phyloP scores from a whole-genome alignment of 1,284 basidiomycete genomes.

The Athelia psychrophila region DNA sequence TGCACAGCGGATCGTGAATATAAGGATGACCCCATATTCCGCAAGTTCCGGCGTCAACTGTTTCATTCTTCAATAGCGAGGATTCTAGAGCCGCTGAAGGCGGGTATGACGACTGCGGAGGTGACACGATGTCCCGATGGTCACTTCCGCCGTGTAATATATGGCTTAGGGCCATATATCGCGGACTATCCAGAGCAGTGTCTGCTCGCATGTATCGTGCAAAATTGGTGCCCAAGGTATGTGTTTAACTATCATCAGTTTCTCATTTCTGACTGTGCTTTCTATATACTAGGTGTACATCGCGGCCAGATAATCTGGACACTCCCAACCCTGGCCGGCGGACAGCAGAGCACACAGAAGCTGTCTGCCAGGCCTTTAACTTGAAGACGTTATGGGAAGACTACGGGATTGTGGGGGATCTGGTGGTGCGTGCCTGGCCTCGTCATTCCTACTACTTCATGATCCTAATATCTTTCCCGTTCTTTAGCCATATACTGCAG shows the following conservation, averaged over 20 bases:
- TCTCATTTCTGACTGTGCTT: neutral
- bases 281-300: constrained; percentile 19
- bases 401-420: constrained; percentile 24
- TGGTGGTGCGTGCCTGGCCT: constrained; percentile 20
- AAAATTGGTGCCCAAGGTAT: constrained; percentile 31
- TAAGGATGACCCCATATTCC: neutral
- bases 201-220: constrained; percentile 22
- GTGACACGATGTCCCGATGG: constrained; percentile 26
- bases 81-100: constrained; percentile 18
- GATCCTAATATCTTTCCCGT: no score
- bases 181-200: constrained; percentile 36
- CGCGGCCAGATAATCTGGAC: constrained; percentile 16
- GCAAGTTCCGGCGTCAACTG: constrained; percentile 15
- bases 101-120: constrained; percentile 22
- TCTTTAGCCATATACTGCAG: constrained; percentile 14
- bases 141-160: constrained; percentile 24
- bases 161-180: constrained; percentile 30
- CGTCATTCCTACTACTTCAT: no score
- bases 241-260: constrained; percentile 9
- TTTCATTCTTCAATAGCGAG: constrained; percentile 21
- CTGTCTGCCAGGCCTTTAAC: constrained; percentile 12
- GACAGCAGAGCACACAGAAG: constrained; percentile 22
- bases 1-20: neutral
- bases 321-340: no score
- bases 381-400: constrained; percentile 22